Conservation (phyloP, 1,139 yeast genomes). For the Lodderomyces margitis region DNA sequence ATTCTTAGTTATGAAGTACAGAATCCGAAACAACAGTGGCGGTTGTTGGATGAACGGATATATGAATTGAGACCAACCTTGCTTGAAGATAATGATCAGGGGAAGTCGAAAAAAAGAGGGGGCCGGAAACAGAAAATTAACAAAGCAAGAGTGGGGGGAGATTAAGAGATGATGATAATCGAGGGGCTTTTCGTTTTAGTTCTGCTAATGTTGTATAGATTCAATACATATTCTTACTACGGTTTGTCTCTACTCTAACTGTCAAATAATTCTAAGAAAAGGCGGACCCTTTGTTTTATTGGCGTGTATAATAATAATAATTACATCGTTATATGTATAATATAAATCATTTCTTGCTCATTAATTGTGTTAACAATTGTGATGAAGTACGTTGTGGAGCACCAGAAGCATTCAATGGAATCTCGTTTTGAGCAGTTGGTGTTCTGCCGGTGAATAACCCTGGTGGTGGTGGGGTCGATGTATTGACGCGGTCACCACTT, state of each 20-base stretch:
- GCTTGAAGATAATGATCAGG: too few species aligned
- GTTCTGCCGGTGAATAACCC: conserved; percentile 33
- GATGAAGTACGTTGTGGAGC: conserved; percentile 48
- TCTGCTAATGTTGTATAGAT: too few species aligned
- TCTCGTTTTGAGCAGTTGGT: conserved; percentile 12
- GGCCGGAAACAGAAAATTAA: too few species aligned
- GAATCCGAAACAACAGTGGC: background rate
- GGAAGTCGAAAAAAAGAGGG: background rate
- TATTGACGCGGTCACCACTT: conserved; percentile 31
- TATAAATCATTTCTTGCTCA: conserved; percentile 50
- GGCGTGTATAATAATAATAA: background rate
- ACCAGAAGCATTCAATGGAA: conserved; percentile 14
- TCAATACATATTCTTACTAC: too few species aligned
- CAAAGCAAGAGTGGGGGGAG: too few species aligned
- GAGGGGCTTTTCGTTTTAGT: too few species aligned
- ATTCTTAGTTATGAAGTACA: conserved; percentile 1
- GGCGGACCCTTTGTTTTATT: too few species aligned
- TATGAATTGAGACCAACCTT: conserved; percentile 2
- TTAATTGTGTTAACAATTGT: conserved; percentile 66
- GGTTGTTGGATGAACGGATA: conserved; percentile 4
- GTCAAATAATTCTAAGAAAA: too few species aligned
- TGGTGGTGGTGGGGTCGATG: conserved; percentile 47
- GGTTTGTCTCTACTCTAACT: too few species aligned
- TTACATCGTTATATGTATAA: conserved; percentile 6
- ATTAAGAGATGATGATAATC: too few species aligned